Evolutionary conservation across 2,329 filamentous ascomycete genomes (phyloP), one percentile per base, ranked within the genome.

Genomic region (Scytalidium lignicola): DNA sequence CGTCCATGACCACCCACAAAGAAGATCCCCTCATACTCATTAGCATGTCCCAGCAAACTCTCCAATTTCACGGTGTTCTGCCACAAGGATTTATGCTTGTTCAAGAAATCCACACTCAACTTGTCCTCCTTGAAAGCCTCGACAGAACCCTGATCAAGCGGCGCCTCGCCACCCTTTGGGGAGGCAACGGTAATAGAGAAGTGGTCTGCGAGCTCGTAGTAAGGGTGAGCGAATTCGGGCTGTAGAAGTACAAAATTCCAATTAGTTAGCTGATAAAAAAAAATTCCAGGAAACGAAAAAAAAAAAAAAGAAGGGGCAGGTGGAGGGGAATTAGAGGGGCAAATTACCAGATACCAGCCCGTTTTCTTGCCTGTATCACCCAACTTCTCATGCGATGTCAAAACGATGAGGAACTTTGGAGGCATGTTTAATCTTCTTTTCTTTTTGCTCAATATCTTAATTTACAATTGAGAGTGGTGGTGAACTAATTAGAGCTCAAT

Each of bases 1-100:
- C 74, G 77, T 41, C 76, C 78, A 55, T 82, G 76, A 26, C 79
- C 78, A 46, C 79, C 79, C 41, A 80, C 76, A 56, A 74, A 82
- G 62, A 80, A 81, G 46, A 82, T 70, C 1, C 74, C 78, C 51
- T 77, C 78, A 50, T 74, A 82, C 29, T 79, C 74, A 2, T 61
- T 61, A 0, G 71, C 74, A 18, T 70, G 70, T 1, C 74, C 71
- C 0, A 73, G 42, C 37, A 79, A 70, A 15, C 69, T 67, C 8
- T 67, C 61, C 2, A 81, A 62, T 58, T 74, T 74, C n/a, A 71
- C 58, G 0, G 78, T 81, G 20, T 77, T 74, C 51, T 73, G 73
- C 75, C 76, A 82, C 2, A 80, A 61, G 1, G 62, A 46, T 47
- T 72, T 62, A 46, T 79, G 65, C 43, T 70, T 70, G 17, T 74